A percentile compares a stretch with the other conserved stretches of the same genome.
These are phyloP conservation scores for Mortierella sp. DNA, from an alignment of 371 early-diverging fungal genomes.

Conservation along the genomic window DNA sequence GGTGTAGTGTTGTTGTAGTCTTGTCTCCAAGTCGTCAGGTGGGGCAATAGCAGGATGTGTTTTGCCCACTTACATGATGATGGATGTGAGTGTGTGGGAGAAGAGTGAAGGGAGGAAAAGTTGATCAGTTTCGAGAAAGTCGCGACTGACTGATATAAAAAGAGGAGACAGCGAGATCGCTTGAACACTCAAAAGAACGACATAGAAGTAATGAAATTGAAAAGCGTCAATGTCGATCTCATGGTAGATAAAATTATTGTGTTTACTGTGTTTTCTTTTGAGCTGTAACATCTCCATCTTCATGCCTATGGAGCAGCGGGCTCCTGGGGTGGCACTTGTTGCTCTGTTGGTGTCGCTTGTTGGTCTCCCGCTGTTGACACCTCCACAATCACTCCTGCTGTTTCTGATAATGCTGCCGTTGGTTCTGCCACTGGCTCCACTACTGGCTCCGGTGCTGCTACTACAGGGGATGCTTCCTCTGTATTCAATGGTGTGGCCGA, in stretches of 20 bases:
- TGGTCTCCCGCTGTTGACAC: not conserved
- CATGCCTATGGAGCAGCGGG: not conserved
- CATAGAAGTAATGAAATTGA: not conserved
- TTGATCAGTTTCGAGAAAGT: slow-evolving; percentile 9
- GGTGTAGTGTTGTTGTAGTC: not conserved
- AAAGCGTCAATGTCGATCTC: not conserved
- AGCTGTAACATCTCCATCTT: not conserved
- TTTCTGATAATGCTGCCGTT: not conserved
- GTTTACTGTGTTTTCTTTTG: not conserved
- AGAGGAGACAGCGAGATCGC: not conserved
- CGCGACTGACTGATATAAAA: not conserved
- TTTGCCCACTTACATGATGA: slow-evolving; percentile 10
- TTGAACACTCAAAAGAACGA: not conserved
- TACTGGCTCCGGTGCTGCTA: not conserved
- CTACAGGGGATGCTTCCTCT: not conserved
- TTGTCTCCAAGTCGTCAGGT: not conserved
- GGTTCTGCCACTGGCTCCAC: not conserved
- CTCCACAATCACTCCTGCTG: not conserved
- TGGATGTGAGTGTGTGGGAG: slow-evolving; percentile 1
- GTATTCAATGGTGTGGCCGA: not conserved
- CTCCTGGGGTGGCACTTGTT: not conserved
- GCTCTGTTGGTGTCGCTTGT: slow-evolving; percentile 9
- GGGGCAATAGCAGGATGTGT: slow-evolving; percentile 2
- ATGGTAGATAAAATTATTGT: slow-evolving; percentile 11
- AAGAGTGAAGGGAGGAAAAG: slow-evolving; percentile 3